Evolutionary conservation across 75 land plant genomes (phyloP), one percentile per base, ranked within the genome.

Genomic region (Picea sitchensis): DNA sequence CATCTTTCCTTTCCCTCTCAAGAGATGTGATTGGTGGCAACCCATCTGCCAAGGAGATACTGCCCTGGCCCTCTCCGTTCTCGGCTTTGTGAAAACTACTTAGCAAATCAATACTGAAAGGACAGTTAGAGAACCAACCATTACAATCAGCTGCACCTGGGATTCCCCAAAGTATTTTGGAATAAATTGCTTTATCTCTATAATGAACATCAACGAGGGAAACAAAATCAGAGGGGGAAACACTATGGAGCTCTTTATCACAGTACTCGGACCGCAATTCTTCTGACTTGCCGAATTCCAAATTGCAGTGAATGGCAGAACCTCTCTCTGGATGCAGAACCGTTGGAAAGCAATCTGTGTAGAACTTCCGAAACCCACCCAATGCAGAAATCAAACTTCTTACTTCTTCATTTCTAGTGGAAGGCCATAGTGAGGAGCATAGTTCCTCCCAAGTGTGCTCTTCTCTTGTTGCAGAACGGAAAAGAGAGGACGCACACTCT

Each of bases 361-460:
- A 84, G 41, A 86, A 81, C 17, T 88, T 92, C 13, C 90, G 71
- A 78, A 84, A 94, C 8, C 97, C 97, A 64, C 97, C 97, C 11
- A 88, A 77, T 1, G 88, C 87, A 4, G 75, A 74, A 4, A 94
- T 86, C 23, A 94, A 72, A 56, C 65, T 76, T 54, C 77, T 89
- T 12, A 88, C 88, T 26, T 89, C 88, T 8, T 84, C 80, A 11
- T 89, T 80, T 36, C 68, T 84, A 32, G 90, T 94, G 61, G 95
- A 90, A 21, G 97, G 97, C 97, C 97, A 94, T 21, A 84, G 77
- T 54, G 83, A 79, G 60, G 60, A 78, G 78, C 98, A 92, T 0
- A 86, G 82, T 61, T 88, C 82, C 78, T 95, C 93, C 98, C 98
- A 95, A 18, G 93, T 51, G 11, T 20, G 79, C 82, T 95, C 95